A percentile compares a stretch with the other conserved stretches of the same genome.
phyloP scores from a whole-genome alignment of 306 rosid species.

The Glycine latifolia region DNA sequence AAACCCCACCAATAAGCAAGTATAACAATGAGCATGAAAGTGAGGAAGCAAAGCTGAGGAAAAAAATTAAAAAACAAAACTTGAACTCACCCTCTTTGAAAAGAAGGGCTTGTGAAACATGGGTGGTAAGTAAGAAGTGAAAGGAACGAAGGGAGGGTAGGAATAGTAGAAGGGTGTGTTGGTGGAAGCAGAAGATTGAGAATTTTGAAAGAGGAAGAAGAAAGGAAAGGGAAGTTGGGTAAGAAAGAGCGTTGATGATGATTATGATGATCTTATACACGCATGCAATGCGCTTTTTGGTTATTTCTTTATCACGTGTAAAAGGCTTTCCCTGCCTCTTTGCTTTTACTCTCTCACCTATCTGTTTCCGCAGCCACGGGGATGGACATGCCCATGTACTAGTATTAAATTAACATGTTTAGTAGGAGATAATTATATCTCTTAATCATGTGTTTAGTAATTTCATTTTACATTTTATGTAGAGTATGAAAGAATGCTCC shows the following conservation, averaged over 20 bases:
- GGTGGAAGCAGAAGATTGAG: neutral
- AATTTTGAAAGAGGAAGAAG: neutral
- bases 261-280: constrained; percentile 50
- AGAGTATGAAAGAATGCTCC: too few relatives aligned
- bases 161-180: neutral
- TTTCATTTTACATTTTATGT: too few relatives aligned
- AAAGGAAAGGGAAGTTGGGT: neutral
- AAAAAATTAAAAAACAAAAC: neutral
- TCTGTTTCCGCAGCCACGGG: too few relatives aligned
- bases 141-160: neutral
- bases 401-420: too few relatives aligned
- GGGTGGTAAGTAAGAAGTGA: neutral
- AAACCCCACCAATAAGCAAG: neutral
- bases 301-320: constrained; percentile 48
- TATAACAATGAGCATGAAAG: constrained; percentile 8
- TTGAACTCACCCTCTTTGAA: constrained; percentile 41
- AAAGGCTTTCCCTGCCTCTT: constrained; percentile 50
- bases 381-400: too few relatives aligned
- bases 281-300: constrained; percentile 51
- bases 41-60: neutral
- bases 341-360: constrained; percentile 29
- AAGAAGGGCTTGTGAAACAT: too few relatives aligned
- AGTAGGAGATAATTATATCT: too few relatives aligned
- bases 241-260: constrained; percentile 37
- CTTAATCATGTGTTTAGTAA: too few relatives aligned